Conservation (phyloP, 495 filamentous ascomycete species). For the Clavariopsis aquatica region DNA sequence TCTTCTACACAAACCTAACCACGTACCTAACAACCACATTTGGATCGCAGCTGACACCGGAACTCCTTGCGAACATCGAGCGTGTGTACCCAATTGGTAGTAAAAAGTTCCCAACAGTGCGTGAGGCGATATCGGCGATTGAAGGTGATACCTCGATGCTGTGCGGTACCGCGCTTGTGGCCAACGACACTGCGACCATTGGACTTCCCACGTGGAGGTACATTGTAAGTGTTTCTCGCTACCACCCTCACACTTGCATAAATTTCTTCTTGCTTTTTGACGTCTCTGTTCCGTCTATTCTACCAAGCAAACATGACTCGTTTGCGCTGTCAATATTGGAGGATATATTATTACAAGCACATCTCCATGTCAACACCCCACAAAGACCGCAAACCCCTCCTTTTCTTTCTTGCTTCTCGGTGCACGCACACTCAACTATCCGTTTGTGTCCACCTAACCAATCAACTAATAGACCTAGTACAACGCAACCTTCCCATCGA, state of each 20-base stretch:
- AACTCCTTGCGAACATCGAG: neutral
- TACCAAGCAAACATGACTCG: too few relatives aligned
- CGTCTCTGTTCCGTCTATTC: too few relatives aligned
- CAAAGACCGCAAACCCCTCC: too few relatives aligned
- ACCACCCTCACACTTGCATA: neutral
- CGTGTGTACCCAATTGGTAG: neutral
- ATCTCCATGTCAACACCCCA: too few relatives aligned
- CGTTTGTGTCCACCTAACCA: too few relatives aligned
- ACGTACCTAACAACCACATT: neutral
- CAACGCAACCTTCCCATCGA: neutral
- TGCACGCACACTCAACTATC: too few relatives aligned
- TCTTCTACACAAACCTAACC: neutral
- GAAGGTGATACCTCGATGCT: neutral
- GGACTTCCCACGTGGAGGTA: neutral
- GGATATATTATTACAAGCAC: too few relatives aligned
- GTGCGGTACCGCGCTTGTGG: neutral
- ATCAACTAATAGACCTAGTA: neutral
- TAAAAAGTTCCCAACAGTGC: neutral
- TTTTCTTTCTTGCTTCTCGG: too few relatives aligned
- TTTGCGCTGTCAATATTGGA: too few relatives aligned
- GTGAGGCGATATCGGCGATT: neutral
- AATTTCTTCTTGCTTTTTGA: neutral
- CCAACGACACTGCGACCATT: neutral
- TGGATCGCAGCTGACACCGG: neutral
- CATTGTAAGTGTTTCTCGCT: too few relatives aligned